Conservation (phyloP, 495 filamentous ascomycete species). For the Aspergillus cavernicola region DNA sequence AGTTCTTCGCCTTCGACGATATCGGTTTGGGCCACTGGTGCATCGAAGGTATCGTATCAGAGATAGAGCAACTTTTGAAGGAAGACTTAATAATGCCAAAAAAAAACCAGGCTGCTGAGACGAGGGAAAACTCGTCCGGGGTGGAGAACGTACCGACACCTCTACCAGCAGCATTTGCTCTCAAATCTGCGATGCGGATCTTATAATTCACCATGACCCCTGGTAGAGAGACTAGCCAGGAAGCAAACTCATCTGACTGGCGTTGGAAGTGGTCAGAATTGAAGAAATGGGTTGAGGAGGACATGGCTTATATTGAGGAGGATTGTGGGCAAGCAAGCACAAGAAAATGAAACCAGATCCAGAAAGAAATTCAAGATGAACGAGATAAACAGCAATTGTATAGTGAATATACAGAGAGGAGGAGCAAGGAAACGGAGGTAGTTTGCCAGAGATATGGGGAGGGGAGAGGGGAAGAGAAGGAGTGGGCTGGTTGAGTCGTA, state of each 20-base stretch:
- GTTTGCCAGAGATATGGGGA: neutral
- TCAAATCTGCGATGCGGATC: constrained; percentile 51
- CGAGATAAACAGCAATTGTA: neutral
- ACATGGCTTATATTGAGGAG: constrained; percentile 29
- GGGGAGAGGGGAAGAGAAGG: constrained; percentile 17
- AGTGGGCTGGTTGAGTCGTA: constrained; percentile 7
- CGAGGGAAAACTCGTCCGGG: constrained; percentile 15
- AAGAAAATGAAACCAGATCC: neutral
- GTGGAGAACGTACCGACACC: constrained; percentile 53
- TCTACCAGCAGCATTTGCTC: constrained; percentile 50
- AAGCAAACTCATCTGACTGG: constrained; percentile 48
- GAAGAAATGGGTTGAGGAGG: constrained; percentile 35
- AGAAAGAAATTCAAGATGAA: constrained; percentile 5
- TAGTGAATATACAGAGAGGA: constrained; percentile 6
- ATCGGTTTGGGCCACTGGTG: constrained; percentile 52
- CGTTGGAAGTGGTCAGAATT: constrained; percentile 42
- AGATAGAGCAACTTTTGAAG: constrained; percentile 10
- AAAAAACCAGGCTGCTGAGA: constrained; percentile 22
- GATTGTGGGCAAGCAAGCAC: constrained; percentile 10
- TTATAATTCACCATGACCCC: constrained; percentile 53
- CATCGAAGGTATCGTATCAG: constrained; percentile 22
- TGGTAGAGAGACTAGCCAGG: constrained; percentile 50
- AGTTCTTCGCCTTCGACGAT: constrained; percentile 61
- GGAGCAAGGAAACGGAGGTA: neutral
- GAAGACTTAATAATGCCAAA: constrained; percentile 12